Base-by-base conservation (phyloP, 2,329 filamentous ascomycete species). In the Periconia digitata region DNA sequence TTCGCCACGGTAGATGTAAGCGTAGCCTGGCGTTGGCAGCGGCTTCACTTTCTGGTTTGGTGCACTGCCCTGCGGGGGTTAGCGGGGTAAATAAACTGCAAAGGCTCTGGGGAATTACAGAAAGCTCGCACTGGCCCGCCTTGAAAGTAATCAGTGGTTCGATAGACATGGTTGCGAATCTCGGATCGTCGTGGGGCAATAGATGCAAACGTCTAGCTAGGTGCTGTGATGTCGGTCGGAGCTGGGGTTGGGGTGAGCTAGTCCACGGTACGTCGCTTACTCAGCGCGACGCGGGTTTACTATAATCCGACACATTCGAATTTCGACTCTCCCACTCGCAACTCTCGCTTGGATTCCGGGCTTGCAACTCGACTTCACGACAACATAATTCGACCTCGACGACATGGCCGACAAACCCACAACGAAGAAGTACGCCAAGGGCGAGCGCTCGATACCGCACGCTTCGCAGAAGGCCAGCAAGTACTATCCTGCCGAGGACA, bases 401-500 rank as follows among this genome's bases (percentile, higher is more conserved):
- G 61, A 66, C 41, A 50, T 49, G 58, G 78, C 74, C 77, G 76
- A 78, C 76, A 90, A 64, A 59, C 62, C 66, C 58, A 61, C 58
- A 80, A 89, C 86, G 74, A 95, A 96, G 90, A 92, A 89, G 84
- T 96, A 96, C 85, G 91, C 91, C 82, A 94, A 94, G 85, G 90
- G 90, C 80, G 89, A 90, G 82, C 87, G 92, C 82, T 84, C 87
- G 78, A 87, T 96, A 78, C 91, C 89, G 77, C 85, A 89, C 79
- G 78, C 83, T 78, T 82, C 83, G 74, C 85, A 96, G 79, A 95
- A 95, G 89, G 92, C 92, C 72, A 86, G 89, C 84, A 97, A 96
- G 84, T 99, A 92, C 90, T 99, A 99, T 83, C 90, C 91, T 77
- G 89, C 90, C 75, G 89, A 95, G 78, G 92, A 96, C 79, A 89